Base-by-base conservation (phyloP, 202 grass and related monocot genomes). In the Hordeum pubiflorum region DNA sequence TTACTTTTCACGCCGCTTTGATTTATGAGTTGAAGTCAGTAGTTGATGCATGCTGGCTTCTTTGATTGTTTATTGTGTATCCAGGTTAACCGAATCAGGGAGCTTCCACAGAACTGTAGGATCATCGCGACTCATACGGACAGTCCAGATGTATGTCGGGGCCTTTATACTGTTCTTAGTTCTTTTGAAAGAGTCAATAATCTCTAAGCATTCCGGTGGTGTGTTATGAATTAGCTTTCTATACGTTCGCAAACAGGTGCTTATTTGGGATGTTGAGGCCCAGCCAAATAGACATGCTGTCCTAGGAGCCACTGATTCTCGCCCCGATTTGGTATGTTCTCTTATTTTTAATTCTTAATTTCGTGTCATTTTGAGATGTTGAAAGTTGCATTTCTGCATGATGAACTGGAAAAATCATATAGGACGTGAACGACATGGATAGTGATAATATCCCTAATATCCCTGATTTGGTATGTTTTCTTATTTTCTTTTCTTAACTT, bases 51-150 rank as follows among this genome's bases (percentile, higher is more conserved):
- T 58, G 65, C 58, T 3, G 79, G 13, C 23, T 15, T 32, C 15
- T 11, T 80, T 72, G 57, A 79, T 22, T 40, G 10, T 12, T 80
- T 68, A 58, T 81, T n/a, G 18, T 85, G 23, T 63, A 61, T 72
- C 54, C 90, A 98, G 95, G 96, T 99, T 36, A 96, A 96, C 82
- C 86, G 90, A 85, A 99, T 99, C 76, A 93, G 92, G 82, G 96
- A 99, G 85, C 90, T 99, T 88, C 96, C 96, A 76, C 88, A 95
- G 84, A 88, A 99, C 64, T 91, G 80, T 57, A 93, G 88, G 44
- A 99, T 99, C 77, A 88, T 99, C 6, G 95, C 92, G 29, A 98
- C 95, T 55, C 95, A 98, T 80, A 98, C 92, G 1, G 90, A 98
- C 83, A 98, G 92, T 81, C 96, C 96, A 81, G 86, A 98, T 89